A percentile compares a stretch with the other conserved stretches of the same genome.
Conservation (phyloP, 257 asterid species). For the Jaltomata sinuosa region DNA sequence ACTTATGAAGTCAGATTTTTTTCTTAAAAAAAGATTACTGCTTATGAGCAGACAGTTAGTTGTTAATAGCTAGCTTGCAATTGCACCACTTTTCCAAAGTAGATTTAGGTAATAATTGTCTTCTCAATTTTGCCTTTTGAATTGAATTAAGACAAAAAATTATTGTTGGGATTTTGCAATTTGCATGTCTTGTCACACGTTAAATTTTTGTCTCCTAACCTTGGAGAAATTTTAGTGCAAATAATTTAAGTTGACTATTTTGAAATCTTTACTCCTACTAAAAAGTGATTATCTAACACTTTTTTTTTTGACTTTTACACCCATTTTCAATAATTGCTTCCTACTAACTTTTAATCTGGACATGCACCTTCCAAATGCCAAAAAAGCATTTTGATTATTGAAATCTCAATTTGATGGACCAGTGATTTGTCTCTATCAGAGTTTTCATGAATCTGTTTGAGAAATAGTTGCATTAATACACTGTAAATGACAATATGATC, state of each 20-base stretch:
- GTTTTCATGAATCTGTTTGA: not conserved
- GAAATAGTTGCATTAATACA: not conserved
- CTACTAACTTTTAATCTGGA: not conserved
- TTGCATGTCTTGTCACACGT: not conserved
- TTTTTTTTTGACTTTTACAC: not conserved
- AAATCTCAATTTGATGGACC: not conserved
- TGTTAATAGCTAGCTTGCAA: not conserved
- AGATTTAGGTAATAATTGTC: not conserved
- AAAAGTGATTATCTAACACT: not conserved
- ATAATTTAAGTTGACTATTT: conserved; percentile 1
- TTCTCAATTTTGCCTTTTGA: not conserved
- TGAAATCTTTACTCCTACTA: not conserved
- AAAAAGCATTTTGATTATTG: not conserved
- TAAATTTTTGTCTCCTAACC: not conserved
- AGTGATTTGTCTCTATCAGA: not conserved
- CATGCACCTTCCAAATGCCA: not conserved
- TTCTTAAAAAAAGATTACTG: not conserved
- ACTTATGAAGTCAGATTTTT: not conserved
- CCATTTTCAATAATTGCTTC: not conserved
- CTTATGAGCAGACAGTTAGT: not conserved
- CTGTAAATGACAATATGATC: not conserved
- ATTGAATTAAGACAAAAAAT: not conserved
- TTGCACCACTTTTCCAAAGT: not conserved
- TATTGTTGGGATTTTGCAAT: not conserved
- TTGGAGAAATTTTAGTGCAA: not conserved